These are phyloP conservation scores for Aspergillus clavatus DNA, from an alignment of 2,329 filamentous ascomycete species.

Conservation along the genomic window DNA sequence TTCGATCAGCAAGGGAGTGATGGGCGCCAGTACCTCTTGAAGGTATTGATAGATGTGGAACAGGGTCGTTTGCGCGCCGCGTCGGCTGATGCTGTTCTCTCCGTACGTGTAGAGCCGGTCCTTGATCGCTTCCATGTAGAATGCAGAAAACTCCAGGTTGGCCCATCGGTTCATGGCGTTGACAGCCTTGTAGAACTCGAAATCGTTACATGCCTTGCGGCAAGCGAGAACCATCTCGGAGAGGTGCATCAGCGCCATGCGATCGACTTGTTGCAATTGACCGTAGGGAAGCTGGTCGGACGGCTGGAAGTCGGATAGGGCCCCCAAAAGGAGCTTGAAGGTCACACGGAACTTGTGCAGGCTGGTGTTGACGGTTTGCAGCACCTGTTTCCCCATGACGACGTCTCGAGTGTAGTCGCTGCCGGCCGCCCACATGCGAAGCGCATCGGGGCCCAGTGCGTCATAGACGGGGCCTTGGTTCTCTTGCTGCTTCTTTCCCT, in stretches of 20 bases:
- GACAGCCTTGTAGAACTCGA: conserved; percentile 78
- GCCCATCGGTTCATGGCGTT: conserved; percentile 75
- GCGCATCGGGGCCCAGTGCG: conserved; percentile 75
- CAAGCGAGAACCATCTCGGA: conserved; percentile 61
- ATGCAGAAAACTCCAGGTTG: conserved; percentile 76
- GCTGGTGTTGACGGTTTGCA: conserved; percentile 69
- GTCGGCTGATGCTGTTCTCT: conserved; percentile 57
- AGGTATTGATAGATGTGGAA: conserved; percentile 65
- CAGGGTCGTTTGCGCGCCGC: conserved; percentile 53
- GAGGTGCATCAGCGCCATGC: conserved; percentile 73
- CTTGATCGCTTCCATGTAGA: conserved; percentile 90
- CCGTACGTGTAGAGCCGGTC: conserved; percentile 85
- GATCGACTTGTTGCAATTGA: conserved; percentile 59
- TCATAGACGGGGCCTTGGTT: conserved; percentile 50
- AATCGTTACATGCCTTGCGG: conserved; percentile 59
- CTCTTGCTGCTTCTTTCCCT: conserved; percentile 42
- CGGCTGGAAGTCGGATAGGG: conserved; percentile 55
- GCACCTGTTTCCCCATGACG: conserved; percentile 69
- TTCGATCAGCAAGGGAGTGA: conserved; percentile 78
- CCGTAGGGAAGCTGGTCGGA: conserved; percentile 35
- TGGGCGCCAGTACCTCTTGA: conserved; percentile 71
- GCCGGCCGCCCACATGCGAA: conserved; percentile 86
- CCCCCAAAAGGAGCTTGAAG: conserved; percentile 84
- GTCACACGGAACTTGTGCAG: conserved; percentile 85
- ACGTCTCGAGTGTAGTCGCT: conserved; percentile 90